Conservation (phyloP, 1,139 yeast species). For the Sugiyamaella grinbergsii region DNA sequence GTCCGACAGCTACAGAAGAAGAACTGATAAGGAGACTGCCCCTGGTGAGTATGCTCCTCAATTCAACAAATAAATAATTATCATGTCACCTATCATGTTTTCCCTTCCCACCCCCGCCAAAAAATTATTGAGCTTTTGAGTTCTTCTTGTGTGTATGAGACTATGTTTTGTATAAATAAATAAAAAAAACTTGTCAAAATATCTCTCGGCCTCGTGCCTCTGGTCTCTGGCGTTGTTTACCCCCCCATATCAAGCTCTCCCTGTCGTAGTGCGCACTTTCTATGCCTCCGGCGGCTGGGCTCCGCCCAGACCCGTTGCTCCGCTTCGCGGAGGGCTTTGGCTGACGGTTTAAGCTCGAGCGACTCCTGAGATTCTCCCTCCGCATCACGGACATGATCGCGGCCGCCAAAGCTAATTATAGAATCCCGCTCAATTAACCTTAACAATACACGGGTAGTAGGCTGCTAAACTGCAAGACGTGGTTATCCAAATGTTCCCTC, state of each 20-base stretch:
- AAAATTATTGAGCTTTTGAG: constrained; percentile 8
- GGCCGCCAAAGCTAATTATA: no score
- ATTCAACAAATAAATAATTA: constrained; percentile 36
- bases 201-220: no score
- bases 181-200: constrained; percentile 7
- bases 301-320: constrained; percentile 6
- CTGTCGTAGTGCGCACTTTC: no score
- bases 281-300: background rate
- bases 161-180: constrained; percentile 18
- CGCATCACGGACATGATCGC: no score
- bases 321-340: background rate
- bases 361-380: no score
- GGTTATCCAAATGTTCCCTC: no score
- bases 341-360: background rate
- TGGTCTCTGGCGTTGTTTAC: no score
- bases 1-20: constrained; percentile 50
- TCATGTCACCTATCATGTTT: constrained; percentile 7
- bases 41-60: constrained; percentile 41
- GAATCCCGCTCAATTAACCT: no score
- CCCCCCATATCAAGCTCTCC: no score
- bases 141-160: constrained; percentile 19
- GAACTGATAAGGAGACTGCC: constrained; percentile 41
- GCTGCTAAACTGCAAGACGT: no score
- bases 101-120: constrained; percentile 8
- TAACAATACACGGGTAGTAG: no score